Evolutionary conservation across 331 rosid species (phyloP).

Genomic region (Telfairia occidentalis): DNA sequence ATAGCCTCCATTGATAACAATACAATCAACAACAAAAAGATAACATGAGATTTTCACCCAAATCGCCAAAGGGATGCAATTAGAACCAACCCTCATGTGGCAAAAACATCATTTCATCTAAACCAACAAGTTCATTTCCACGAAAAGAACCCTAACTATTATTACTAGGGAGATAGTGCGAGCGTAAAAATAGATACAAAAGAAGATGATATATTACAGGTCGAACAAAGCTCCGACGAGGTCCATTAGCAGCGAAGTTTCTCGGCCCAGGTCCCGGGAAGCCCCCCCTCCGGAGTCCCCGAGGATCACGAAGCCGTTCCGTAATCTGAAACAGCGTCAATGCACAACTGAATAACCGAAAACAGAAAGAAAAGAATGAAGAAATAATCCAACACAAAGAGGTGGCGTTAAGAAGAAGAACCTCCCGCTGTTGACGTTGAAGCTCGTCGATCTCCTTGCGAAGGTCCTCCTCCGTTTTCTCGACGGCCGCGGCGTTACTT

Average conservation of each 20-base stretch:
- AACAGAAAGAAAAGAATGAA: not conserved
- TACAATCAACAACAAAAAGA: not conserved
- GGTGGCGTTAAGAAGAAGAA: slow-evolving; percentile 9
- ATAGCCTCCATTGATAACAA: not conserved
- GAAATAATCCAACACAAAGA: not conserved
- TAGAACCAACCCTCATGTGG: not conserved
- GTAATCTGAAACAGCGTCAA: slow-evolving; percentile 40
- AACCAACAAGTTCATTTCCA: not conserved
- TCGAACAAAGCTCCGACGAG: slow-evolving; percentile 59
- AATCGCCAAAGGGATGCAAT: not conserved
- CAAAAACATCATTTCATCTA: not conserved
- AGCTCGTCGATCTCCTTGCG: slow-evolving; percentile 95
- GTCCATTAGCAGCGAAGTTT: slow-evolving; percentile 43
- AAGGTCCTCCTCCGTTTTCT: slow-evolving; percentile 75
- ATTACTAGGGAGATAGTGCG: not conserved
- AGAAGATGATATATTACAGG: slow-evolving; percentile 21
- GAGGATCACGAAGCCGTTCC: slow-evolving; percentile 94
- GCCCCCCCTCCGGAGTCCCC: slow-evolving; percentile 77
- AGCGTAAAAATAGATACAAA: not conserved
- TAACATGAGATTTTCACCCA: not conserved
- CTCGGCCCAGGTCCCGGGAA: slow-evolving; percentile 44
- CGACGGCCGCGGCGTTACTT: slow-evolving; percentile 34
- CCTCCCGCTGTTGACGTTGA: slow-evolving; percentile 96
- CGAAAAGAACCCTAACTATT: not conserved
- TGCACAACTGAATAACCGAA: not conserved